Percentiles rank a stretch among this genome's conserved stretches.
Conservation (phyloP, 2,329 filamentous ascomycete genomes). For the Sporothrix protearum region DNA sequence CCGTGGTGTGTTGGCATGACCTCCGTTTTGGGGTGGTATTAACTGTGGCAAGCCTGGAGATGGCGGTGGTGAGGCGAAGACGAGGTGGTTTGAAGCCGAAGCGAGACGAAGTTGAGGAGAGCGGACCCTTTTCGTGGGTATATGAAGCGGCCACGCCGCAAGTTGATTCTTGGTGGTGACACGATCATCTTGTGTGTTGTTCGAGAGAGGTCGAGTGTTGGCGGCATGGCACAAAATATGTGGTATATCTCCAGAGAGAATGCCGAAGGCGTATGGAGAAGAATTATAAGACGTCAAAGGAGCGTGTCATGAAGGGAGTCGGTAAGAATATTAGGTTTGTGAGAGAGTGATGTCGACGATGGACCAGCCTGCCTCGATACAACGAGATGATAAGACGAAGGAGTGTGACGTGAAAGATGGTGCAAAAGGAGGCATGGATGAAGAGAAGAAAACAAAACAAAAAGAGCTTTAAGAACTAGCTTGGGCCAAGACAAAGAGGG, state of each 20-base stretch:
- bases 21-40: conserved; percentile 53
- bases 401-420: background rate
- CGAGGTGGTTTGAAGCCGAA: conserved; percentile 66
- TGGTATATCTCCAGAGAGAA: background rate
- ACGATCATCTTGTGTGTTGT: conserved; percentile 50
- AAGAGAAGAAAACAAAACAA: background rate
- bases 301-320: background rate
- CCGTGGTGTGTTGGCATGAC: conserved; percentile 52
- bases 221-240: conserved; percentile 41
- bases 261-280: background rate
- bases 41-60: conserved; percentile 69
- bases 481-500: conserved; percentile 13
- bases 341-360: background rate
- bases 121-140: conserved; percentile 50
- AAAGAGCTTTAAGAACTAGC: background rate
- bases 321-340: background rate
- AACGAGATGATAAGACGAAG: background rate
- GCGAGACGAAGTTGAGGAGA: conserved; percentile 59
- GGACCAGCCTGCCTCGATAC: background rate
- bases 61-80: conserved; percentile 63
- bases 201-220: conserved; percentile 46
- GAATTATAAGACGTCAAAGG: background rate
- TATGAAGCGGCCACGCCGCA: conserved; percentile 58
- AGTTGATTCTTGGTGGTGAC: conserved; percentile 54
- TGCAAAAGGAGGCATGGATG: background rate